Percentiles rank a stretch among this genome's conserved stretches.
Conservation (phyloP, 169 alveolate genomes). For the Plasmodium knowlesi region DNA sequence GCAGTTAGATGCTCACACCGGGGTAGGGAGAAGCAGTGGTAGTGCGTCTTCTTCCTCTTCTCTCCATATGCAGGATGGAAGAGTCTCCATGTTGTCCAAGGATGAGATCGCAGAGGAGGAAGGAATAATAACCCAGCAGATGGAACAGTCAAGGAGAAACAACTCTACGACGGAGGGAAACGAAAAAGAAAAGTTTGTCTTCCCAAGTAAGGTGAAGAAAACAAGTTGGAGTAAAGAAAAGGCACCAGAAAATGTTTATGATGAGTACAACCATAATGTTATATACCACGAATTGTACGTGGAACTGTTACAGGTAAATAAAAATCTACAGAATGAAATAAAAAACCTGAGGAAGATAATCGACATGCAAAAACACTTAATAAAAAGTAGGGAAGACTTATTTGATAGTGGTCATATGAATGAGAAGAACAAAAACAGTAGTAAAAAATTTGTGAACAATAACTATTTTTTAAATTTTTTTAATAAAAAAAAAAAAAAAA, state of each 20-base stretch:
- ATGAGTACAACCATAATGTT: conserved; percentile 49
- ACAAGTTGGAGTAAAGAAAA: background rate
- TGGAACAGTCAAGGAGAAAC: background rate
- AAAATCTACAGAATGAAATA: conserved; percentile 43
- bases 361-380: conserved; percentile 57
- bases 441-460: conserved; percentile 45
- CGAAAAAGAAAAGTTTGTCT: background rate
- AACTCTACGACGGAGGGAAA: background rate
- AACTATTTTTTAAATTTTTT: conserved; percentile 30
- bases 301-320: conserved; percentile 58
- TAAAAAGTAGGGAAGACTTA: conserved; percentile 38
- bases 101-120: background rate
- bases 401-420: conserved; percentile 5
- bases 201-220: background rate
- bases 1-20: background rate
- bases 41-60: background rate
- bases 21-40: background rate
- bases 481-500: conserved; percentile 56
- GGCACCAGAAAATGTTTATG: background rate
- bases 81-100: background rate
- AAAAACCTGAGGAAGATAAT: conserved; percentile 39
- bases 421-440: conserved; percentile 36
- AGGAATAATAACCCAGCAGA: background rate
- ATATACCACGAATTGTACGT: conserved; percentile 69
- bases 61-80: background rate